Evolutionary conservation across 2,329 filamentous ascomycete genomes (phyloP).

Genomic region (Fusarium pilosicola): DNA sequence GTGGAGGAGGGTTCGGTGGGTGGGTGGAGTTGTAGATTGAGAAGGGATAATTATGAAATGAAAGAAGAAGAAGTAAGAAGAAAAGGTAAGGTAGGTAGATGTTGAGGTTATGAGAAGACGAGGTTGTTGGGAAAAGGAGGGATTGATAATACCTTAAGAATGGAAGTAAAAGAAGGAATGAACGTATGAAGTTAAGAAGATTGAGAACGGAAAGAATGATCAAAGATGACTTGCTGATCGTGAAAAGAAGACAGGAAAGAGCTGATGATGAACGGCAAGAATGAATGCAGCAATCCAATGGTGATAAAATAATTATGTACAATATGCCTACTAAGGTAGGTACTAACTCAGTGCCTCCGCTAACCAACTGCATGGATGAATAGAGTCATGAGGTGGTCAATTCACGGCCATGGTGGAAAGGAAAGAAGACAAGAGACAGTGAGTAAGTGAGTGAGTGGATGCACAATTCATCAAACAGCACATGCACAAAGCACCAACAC

Average conservation of each 20-base stretch:
- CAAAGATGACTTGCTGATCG: neutral
- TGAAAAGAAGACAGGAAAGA: constrained; percentile 1
- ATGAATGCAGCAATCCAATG: neutral
- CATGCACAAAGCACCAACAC: constrained; percentile 7
- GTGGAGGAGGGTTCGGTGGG: constrained; percentile 40
- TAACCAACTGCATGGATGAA: constrained; percentile 2
- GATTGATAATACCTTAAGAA: neutral
- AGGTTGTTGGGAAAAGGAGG: neutral
- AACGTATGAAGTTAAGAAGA: neutral
- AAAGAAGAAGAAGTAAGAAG: constrained; percentile 20
- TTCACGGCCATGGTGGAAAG: neutral
- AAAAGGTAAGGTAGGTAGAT: neutral
- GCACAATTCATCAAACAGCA: neutral
- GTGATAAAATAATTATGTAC: neutral
- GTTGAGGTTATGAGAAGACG: constrained; percentile 4
- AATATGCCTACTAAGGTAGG: neutral
- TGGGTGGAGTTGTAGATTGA: constrained; percentile 37
- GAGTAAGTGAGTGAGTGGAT: neutral
- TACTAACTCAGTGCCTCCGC: neutral
- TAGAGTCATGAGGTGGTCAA: constrained; percentile 6
- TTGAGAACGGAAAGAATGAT: constrained; percentile 16
- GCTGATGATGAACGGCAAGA: constrained; percentile 9
- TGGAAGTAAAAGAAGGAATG: neutral
- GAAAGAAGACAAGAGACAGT: neutral
- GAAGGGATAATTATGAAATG: constrained; percentile 41